phyloP scores from a whole-genome alignment of 2,329 filamentous ascomycete species.

The Trichoderma afroharzianum region DNA sequence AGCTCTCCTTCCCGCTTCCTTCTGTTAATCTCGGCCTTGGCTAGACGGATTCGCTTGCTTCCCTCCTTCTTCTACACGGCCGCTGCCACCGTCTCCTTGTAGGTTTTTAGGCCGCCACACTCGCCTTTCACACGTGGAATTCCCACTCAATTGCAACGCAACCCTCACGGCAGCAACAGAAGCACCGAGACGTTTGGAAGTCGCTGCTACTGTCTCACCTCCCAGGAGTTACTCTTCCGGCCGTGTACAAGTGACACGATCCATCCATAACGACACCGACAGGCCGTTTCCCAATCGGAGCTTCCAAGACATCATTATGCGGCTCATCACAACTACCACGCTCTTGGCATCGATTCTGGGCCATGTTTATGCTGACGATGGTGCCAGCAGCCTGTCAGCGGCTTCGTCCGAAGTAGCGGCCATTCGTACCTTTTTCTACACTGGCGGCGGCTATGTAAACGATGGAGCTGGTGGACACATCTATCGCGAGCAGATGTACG shows the following conservation, averaged over 20 bases:
- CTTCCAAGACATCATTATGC: not conserved
- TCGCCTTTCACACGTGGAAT: slow-evolving; percentile 3
- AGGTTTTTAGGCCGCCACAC: not conserved
- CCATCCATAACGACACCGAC: not conserved
- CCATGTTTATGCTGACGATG: not conserved
- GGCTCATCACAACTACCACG: not conserved
- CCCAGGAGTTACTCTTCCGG: not conserved
- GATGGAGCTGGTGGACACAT: slow-evolving; percentile 30
- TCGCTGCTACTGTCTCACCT: not conserved
- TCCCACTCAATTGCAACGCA: not conserved
- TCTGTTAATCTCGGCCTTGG: not conserved
- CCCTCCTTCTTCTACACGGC: not conserved
- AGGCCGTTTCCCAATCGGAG: not conserved
- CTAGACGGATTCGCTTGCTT: not conserved
- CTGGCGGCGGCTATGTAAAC: slow-evolving; percentile 35
- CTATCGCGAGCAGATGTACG: slow-evolving; percentile 48
- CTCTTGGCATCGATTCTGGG: slow-evolving; percentile 1
- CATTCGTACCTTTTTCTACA: slow-evolving; percentile 34
- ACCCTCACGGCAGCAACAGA: not conserved
- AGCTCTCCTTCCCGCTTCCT: not conserved
- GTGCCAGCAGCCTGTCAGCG: not conserved
- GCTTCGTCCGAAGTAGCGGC: slow-evolving; percentile 19
- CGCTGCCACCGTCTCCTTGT: not conserved
- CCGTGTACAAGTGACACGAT: not conserved
- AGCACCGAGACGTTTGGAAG: not conserved